Conservation (phyloP, 257 asterid genomes). For the Cinchona pubescens region DNA sequence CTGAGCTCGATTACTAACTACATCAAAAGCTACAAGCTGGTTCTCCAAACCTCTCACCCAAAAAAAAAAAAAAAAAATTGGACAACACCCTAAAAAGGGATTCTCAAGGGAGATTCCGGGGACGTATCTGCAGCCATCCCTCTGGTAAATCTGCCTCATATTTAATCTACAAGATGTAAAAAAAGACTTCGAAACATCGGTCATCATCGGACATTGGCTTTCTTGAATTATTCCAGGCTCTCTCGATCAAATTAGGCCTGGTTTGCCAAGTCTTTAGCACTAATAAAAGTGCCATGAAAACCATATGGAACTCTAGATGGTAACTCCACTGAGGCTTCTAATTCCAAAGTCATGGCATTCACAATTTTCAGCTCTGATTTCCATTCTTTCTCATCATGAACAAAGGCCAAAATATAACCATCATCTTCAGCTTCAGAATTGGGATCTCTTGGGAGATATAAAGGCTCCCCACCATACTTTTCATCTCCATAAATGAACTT, state of each 20-base stretch:
- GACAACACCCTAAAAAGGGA: conserved; percentile 20
- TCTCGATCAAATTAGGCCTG: conserved; percentile 40
- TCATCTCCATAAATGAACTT: conserved; percentile 73
- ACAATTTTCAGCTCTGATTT: conserved; percentile 77
- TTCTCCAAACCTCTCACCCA: conserved; percentile 27
- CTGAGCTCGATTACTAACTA: conserved; percentile 88
- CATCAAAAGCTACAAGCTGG: conserved; percentile 87
- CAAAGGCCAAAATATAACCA: conserved; percentile 75
- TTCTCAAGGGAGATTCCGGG: conserved; percentile 64
- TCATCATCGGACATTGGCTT: no score
- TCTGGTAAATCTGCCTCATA: conserved; percentile 62
- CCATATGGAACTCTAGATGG: conserved; percentile 96
- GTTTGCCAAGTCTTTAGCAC: conserved; percentile 51
- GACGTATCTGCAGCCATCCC: conserved; percentile 72
- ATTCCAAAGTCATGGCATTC: conserved; percentile 55
- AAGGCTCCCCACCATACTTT: conserved; percentile 92
- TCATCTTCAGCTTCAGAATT: conserved; percentile 55
- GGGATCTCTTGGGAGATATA: conserved; percentile 60
- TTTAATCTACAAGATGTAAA: background rate
- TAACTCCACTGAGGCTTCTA: conserved; percentile 66
- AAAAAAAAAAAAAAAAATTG: conserved; percentile 12
- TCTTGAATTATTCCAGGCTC: no score
- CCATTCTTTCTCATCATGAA: conserved; percentile 70
- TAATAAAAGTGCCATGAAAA: conserved; percentile 85
- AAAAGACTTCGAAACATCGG: background rate